phyloP scores from a whole-genome alignment of 1,284 basidiomycete species.

The Neonothopanus nambi region DNA sequence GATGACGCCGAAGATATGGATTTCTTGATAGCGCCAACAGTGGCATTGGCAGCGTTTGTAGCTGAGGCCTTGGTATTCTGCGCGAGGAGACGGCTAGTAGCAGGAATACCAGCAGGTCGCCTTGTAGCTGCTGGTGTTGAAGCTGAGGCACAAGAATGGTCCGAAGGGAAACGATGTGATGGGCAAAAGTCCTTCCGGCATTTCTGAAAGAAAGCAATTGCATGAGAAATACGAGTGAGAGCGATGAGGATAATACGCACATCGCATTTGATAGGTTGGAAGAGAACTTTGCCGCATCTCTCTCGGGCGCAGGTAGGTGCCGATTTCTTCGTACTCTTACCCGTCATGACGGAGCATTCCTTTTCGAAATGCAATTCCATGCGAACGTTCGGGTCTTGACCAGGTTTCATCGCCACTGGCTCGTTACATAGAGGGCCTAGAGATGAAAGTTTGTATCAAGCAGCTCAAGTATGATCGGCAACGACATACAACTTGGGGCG shows the following conservation, averaged over 20 bases:
- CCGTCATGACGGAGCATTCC: constrained; percentile 69
- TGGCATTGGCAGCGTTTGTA: constrained; percentile 35
- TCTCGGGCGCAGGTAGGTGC: constrained; percentile 59
- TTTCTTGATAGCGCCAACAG: constrained; percentile 47
- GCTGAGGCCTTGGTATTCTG: constrained; percentile 37
- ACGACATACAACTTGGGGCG: constrained; percentile 65
- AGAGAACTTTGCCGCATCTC: constrained; percentile 71
- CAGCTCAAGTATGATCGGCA: constrained; percentile 8
- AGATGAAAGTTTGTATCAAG: background rate
- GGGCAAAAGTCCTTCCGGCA: constrained; percentile 73
- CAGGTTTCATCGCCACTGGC: constrained; percentile 68
- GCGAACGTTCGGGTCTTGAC: constrained; percentile 73
- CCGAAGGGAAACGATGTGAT: constrained; percentile 69
- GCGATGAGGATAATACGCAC: constrained; percentile 42
- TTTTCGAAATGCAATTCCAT: constrained; percentile 70
- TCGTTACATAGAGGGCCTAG: constrained; percentile 71
- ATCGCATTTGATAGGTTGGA: constrained; percentile 69
- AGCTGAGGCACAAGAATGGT: constrained; percentile 54
- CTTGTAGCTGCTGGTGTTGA: constrained; percentile 13
- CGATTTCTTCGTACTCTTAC: constrained; percentile 50
- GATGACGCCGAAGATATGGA: constrained; percentile 23
- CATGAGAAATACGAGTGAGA: background rate
- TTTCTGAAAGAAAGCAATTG: constrained; percentile 43
- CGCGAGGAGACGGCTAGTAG: constrained; percentile 23
- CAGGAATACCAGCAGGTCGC: constrained; percentile 19